phyloP scores from a whole-genome alignment of 257 asterid genomes.

The Solanum pinnatisectum region DNA sequence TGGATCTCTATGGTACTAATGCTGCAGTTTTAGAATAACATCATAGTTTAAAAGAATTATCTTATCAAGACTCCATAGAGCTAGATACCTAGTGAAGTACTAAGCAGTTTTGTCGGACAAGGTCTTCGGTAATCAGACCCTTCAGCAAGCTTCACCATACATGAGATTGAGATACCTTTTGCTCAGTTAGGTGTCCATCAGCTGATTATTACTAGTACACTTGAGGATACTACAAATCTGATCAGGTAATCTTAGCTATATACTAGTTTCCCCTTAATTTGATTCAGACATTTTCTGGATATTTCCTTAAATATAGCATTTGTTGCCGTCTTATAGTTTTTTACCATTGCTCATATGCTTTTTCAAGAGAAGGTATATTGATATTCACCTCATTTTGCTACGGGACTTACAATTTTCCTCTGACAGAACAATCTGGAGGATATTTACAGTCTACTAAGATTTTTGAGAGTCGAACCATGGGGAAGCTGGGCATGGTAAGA shows the following conservation, averaged over 20 bases:
- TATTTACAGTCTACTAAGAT: constrained; percentile 85
- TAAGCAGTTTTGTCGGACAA: neutral
- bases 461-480: constrained; percentile 97
- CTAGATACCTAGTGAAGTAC: neutral
- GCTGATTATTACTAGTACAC: neutral
- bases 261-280: neutral
- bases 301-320: neutral
- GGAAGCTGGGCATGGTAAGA: constrained; percentile 97
- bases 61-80: neutral
- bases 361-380: neutral
- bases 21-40: neutral
- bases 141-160: neutral
- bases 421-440: constrained; percentile 93
- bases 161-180: neutral
- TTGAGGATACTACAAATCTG: neutral
- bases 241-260: neutral
- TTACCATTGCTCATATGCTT: neutral
- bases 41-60: neutral
- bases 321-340: neutral
- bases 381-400: neutral
- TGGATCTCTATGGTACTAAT: neutral
- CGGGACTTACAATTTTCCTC: constrained; percentile 3
- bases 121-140: neutral
- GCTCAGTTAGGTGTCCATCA: neutral
- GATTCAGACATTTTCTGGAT: neutral